A percentile compares a stretch with the other conserved stretches of the same genome.
Evolutionary conservation across 2,329 filamentous ascomycete species (phyloP).

Genomic region (Sphaceloma murrayae): DNA sequence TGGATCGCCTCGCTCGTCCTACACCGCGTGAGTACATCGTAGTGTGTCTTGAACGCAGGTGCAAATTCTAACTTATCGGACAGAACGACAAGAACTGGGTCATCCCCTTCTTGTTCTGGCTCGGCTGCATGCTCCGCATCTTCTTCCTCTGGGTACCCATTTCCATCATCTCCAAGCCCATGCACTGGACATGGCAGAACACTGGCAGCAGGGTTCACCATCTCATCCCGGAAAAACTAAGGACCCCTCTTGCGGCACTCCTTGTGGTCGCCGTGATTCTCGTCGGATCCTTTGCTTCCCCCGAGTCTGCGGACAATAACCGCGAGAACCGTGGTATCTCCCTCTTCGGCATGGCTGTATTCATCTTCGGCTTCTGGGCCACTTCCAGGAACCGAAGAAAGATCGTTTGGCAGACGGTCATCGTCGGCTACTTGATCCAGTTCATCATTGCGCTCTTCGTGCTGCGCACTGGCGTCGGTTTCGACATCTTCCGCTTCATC

Average conservation of each 20-base stretch:
- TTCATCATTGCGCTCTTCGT: slow-evolving; percentile 86
- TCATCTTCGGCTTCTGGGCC: slow-evolving; percentile 55
- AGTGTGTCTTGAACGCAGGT: too few species aligned
- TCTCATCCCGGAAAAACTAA: slow-evolving; percentile 56
- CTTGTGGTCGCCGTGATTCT: slow-evolving; percentile 63
- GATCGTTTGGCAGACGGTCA: slow-evolving; percentile 48
- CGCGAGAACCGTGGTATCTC: slow-evolving; percentile 71
- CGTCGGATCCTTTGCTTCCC: slow-evolving; percentile 65
- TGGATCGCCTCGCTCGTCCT: slow-evolving; percentile 67
- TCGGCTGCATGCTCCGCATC: slow-evolving; percentile 63
- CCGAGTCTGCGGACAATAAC: slow-evolving; percentile 65
- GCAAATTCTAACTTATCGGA: background rate
- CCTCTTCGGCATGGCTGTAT: slow-evolving; percentile 65
- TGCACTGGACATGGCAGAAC: slow-evolving; percentile 58
- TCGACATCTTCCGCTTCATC: slow-evolving; percentile 84
- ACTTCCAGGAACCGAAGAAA: slow-evolving; percentile 61
- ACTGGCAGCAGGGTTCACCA: slow-evolving; percentile 51
- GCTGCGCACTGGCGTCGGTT: slow-evolving; percentile 67
- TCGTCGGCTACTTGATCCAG: slow-evolving; percentile 79
- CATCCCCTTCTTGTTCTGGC: slow-evolving; percentile 72
- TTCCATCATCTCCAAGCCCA: slow-evolving; percentile 54
- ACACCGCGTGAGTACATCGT: slow-evolving; percentile 41
- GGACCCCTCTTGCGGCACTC: slow-evolving; percentile 52
- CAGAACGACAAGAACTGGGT: slow-evolving; percentile 64
- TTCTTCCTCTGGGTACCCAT: slow-evolving; percentile 65